A percentile compares a stretch with the other conserved stretches of the same genome.
These are phyloP conservation scores for Periconia sp. DNA, from an alignment of 2,329 filamentous ascomycete genomes.

Conservation along the genomic window DNA sequence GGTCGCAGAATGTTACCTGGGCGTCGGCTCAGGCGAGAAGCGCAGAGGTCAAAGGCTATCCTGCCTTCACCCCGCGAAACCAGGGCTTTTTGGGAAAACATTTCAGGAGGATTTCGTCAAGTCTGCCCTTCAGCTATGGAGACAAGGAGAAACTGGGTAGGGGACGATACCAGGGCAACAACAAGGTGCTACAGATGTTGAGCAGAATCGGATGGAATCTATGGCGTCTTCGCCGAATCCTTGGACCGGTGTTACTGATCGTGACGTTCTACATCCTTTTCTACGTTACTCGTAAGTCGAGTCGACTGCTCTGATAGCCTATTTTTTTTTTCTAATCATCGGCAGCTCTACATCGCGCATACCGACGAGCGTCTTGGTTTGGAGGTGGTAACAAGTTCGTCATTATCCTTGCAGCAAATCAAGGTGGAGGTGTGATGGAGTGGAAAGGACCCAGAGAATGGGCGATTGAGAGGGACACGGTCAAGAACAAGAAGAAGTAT, in stretches of 20 bases:
- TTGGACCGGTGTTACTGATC: constrained; percentile 62
- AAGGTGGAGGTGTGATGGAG: constrained; percentile 97
- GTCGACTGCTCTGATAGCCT: neutral
- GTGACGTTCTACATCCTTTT: constrained; percentile 66
- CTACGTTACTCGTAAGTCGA: constrained; percentile 72
- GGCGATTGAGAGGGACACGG: constrained; percentile 95
- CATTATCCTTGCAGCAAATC: constrained; percentile 88
- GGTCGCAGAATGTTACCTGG: constrained; percentile 68
- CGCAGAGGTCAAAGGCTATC: constrained; percentile 71
- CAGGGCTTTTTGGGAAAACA: constrained; percentile 86
- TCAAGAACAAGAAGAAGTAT: constrained; percentile 93
- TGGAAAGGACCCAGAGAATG: constrained; percentile 98
- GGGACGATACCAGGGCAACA: constrained; percentile 49
- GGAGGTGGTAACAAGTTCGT: constrained; percentile 92
- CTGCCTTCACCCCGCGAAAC: constrained; percentile 77
- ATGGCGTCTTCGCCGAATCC: constrained; percentile 65
- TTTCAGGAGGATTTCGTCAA: constrained; percentile 77
- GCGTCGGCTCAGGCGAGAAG: constrained; percentile 78
- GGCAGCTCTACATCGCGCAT: constrained; percentile 60
- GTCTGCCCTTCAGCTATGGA: constrained; percentile 68
- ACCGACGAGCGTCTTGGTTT: constrained; percentile 70
- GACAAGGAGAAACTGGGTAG: constrained; percentile 78
- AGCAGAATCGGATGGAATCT: constrained; percentile 53
- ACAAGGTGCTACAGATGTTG: constrained; percentile 36
- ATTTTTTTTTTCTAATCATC: constrained; percentile 10